phyloP scores from a whole-genome alignment of 345 rosid genomes.

The Gossypium mustelinum region DNA sequence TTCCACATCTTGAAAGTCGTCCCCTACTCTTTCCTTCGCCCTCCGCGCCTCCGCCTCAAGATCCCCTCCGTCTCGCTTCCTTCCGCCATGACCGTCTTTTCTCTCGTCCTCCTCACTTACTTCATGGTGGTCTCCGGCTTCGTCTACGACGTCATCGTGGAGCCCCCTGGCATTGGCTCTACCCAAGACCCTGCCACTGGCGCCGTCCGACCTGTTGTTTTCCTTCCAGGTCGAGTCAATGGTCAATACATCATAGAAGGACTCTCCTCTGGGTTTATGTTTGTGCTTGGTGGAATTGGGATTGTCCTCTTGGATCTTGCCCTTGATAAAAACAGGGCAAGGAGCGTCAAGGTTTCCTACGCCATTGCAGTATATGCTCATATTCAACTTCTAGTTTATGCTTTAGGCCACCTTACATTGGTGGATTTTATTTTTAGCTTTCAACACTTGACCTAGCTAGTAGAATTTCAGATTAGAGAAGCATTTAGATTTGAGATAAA shows the following conservation, averaged over 20 bases:
- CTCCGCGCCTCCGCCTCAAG: conserved; percentile 88
- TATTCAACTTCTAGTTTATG: background rate
- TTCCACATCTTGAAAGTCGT: conserved; percentile 53
- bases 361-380: conserved; percentile 39
- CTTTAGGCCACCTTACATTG: background rate
- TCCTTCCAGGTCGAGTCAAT: conserved; percentile 83
- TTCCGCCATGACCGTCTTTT: conserved; percentile 78
- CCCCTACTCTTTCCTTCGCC: conserved; percentile 73
- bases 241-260: conserved; percentile 99
- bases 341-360: conserved; percentile 68
- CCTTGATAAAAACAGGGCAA: conserved; percentile 79
- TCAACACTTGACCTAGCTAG: background rate
- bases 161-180: conserved; percentile 98
- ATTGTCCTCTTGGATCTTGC: conserved; percentile 84
- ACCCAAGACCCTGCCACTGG: conserved; percentile 85
- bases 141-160: conserved; percentile 89
- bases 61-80: conserved; percentile 81
- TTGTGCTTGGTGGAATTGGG: conserved; percentile 83
- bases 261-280: conserved; percentile 95
- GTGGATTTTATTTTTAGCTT: background rate
- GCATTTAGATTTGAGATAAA: background rate
- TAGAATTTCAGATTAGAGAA: background rate
- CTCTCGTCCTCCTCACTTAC: conserved; percentile 6
- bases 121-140: conserved; percentile 80
- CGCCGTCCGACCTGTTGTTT: conserved; percentile 81